phyloP scores from a whole-genome alignment of 2,329 filamentous ascomycete genomes.

The Pyrenochaeta sp. region DNA sequence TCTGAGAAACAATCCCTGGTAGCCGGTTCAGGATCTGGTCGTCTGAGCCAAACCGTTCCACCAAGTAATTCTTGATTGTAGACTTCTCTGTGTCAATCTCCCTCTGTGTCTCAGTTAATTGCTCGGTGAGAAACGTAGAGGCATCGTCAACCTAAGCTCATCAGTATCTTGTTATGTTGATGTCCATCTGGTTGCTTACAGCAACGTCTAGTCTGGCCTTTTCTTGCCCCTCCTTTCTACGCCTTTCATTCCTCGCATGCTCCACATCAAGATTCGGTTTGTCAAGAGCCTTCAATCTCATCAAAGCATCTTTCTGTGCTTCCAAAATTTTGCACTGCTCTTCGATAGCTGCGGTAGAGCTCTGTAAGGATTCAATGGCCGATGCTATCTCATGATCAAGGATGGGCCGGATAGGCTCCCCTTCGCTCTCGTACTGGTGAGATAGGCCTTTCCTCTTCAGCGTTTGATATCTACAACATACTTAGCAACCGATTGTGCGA shows the following conservation, averaged over 20 bases:
- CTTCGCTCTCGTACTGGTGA: constrained; percentile 41
- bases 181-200: constrained; percentile 18
- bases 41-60: constrained; percentile 65
- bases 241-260: constrained; percentile 49
- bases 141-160: constrained; percentile 39
- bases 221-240: constrained; percentile 48
- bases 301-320: constrained; percentile 69
- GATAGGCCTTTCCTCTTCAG: constrained; percentile 43
- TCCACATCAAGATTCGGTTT: constrained; percentile 50
- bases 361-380: constrained; percentile 70
- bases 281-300: constrained; percentile 61
- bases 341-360: constrained; percentile 70
- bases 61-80: constrained; percentile 59
- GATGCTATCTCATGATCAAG: constrained; percentile 67
- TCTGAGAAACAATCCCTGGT: constrained; percentile 70
- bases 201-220: constrained; percentile 54
- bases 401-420: constrained; percentile 55
- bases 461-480: constrained; percentile 36
- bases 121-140: constrained; percentile 37
- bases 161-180: too few relatives aligned
- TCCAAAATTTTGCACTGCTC: constrained; percentile 70
- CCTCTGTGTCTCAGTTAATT: constrained; percentile 55
- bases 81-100: constrained; percentile 58
- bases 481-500: constrained; percentile 1
- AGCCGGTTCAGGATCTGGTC: constrained; percentile 72